phyloP scores from a whole-genome alignment of 164 flowering plant species.

The Sedum album region DNA sequence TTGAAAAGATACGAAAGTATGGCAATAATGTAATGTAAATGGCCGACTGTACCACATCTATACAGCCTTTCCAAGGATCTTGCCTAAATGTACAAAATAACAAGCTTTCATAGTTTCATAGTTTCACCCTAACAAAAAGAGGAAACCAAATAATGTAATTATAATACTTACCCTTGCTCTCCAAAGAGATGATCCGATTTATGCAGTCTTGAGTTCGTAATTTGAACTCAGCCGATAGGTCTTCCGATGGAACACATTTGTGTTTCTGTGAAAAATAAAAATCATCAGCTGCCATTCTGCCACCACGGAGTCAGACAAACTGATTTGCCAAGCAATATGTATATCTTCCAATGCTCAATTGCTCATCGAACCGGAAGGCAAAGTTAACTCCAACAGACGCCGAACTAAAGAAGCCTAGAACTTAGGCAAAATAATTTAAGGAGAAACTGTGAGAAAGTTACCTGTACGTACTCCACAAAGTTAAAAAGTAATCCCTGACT shows the following conservation, averaged over 20 bases:
- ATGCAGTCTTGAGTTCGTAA: conserved; percentile 96
- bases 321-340: background rate
- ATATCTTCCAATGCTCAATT: background rate
- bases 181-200: conserved; percentile 77
- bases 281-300: conserved; percentile 1
- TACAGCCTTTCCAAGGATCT: background rate
- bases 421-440: background rate
- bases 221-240: conserved; percentile 95
- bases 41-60: background rate
- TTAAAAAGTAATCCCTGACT: conserved; percentile 68
- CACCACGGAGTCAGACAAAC: background rate
- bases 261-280: conserved; percentile 55
- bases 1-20: background rate
- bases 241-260: conserved; percentile 89
- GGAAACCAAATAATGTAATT: background rate
- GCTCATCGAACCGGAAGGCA: background rate
- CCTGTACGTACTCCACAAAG: conserved; percentile 97
- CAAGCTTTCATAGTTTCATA: background rate
- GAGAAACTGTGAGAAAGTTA: conserved; percentile 15
- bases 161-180: conserved; percentile 59
- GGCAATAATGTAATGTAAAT: background rate
- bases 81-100: background rate
- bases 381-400: too few relatives aligned
- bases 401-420: background rate
- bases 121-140: background rate